phyloP scores from a whole-genome alignment of 495 filamentous ascomycete species.

The Aspergillus steynii region DNA sequence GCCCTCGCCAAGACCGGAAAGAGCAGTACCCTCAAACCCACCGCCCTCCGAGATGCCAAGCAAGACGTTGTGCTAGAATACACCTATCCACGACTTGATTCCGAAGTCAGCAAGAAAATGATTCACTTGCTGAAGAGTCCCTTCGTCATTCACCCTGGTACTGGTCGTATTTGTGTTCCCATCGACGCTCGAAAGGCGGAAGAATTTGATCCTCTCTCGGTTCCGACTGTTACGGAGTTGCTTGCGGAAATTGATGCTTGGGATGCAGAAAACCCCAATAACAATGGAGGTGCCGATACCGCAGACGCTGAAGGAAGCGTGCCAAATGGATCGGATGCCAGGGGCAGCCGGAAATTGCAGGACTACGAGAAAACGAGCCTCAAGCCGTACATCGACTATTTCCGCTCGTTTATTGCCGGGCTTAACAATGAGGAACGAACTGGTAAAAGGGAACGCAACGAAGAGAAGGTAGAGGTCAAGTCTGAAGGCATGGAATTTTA shows the following conservation, averaged over 20 bases:
- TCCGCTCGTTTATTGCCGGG: constrained; percentile 73
- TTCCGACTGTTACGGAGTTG: constrained; percentile 82
- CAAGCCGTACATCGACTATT: constrained; percentile 89
- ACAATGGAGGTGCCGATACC: constrained; percentile 29
- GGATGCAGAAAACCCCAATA: constrained; percentile 45
- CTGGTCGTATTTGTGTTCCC: constrained; percentile 91
- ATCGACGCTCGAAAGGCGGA: constrained; percentile 73
- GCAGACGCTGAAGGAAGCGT: constrained; percentile 43
- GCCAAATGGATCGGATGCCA: constrained; percentile 35
- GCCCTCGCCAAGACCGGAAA: constrained; percentile 71
- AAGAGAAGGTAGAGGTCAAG: constrained; percentile 52
- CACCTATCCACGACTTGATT: constrained; percentile 96
- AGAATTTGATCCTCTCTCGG: constrained; percentile 80
- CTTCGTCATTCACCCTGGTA: constrained; percentile 94
- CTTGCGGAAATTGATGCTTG: constrained; percentile 81
- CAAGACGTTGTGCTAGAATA: constrained; percentile 95
- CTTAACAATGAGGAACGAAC: constrained; percentile 80
- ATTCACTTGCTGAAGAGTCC: constrained; percentile 96
- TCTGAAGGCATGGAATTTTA: constrained; percentile 55
- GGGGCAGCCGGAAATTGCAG: constrained; percentile 52
- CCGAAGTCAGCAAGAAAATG: constrained; percentile 93
- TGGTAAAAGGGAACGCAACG: constrained; percentile 71
- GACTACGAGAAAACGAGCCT: constrained; percentile 98
- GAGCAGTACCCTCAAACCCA: constrained; percentile 62
- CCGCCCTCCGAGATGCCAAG: constrained; percentile 78